phyloP scores from a whole-genome alignment of 2,329 filamentous ascomycete species.

The Cladosporium sp. region DNA sequence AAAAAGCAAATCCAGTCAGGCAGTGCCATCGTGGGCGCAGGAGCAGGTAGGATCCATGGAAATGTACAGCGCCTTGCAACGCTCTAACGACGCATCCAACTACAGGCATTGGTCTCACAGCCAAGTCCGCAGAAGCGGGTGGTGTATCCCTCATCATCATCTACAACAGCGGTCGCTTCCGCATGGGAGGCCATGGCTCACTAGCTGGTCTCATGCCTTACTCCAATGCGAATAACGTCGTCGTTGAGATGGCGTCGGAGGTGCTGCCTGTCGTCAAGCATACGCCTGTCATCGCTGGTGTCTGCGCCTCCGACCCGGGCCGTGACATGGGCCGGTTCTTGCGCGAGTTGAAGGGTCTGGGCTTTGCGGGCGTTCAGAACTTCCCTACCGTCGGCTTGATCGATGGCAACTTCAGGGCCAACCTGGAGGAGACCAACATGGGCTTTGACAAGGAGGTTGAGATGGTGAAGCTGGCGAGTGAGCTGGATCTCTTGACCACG shows the following conservation, averaged over 20 bases:
- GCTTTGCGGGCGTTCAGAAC: conserved; percentile 66
- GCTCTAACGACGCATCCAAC: background rate
- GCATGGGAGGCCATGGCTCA: conserved; percentile 66
- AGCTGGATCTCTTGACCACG: conserved; percentile 58
- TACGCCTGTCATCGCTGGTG: conserved; percentile 62
- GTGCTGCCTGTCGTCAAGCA: conserved; percentile 58
- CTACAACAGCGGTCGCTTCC: conserved; percentile 66
- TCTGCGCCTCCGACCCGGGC: conserved; percentile 67
- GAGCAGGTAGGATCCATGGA: conserved; percentile 42
- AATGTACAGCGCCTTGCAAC: background rate
- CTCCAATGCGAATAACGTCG: conserved; percentile 63
- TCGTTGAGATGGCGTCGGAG: conserved; percentile 63
- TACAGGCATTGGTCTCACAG: conserved; percentile 60
- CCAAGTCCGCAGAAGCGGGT: conserved; percentile 63
- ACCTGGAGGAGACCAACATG: conserved; percentile 68
- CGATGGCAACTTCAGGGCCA: conserved; percentile 60
- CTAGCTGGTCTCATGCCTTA: conserved; percentile 66
- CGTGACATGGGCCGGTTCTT: conserved; percentile 57
- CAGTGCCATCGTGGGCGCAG: conserved; percentile 60
- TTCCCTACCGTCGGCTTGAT: conserved; percentile 68
- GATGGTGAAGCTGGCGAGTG: conserved; percentile 55
- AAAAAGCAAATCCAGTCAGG: conserved; percentile 49
- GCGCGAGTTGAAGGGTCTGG: conserved; percentile 52
- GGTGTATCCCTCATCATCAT: conserved; percentile 65
- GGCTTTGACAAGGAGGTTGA: conserved; percentile 61